Conservation (phyloP, 1,284 basidiomycete species). For the Mrakiaceae sp. region DNA sequence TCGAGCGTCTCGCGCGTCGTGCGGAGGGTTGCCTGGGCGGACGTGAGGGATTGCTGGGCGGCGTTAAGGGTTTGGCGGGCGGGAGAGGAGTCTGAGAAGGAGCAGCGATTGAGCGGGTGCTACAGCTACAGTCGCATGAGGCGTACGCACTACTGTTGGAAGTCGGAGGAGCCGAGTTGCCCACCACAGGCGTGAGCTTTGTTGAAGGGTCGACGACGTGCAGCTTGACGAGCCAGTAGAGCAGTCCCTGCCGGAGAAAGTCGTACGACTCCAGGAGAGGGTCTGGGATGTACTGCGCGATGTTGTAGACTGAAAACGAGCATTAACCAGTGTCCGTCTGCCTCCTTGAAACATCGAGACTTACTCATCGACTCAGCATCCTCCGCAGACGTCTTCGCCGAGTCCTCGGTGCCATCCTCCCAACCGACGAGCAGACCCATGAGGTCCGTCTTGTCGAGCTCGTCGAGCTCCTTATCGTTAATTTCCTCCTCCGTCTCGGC, state of each 20-base stretch:
- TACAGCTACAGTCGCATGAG: background rate
- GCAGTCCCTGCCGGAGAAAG: conserved; percentile 49
- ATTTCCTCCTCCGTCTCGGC: conserved; percentile 36
- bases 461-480: conserved; percentile 46
- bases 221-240: conserved; percentile 55
- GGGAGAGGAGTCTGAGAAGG: conserved; percentile 21
- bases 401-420: conserved; percentile 45
- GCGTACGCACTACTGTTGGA: conserved; percentile 3
- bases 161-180: conserved; percentile 15
- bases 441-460: conserved; percentile 58
- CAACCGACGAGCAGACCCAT: conserved; percentile 61
- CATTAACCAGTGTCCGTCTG: conserved; percentile 19
- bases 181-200: conserved; percentile 12
- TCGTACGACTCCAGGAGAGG: conserved; percentile 64
- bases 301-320: conserved; percentile 53
- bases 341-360: conserved; percentile 27
- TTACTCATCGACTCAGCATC: conserved; percentile 43
- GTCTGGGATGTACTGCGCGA: conserved; percentile 80
- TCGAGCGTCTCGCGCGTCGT: conserved; percentile 24
- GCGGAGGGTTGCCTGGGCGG: conserved; percentile 22
- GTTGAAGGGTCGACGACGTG: conserved; percentile 44
- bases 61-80: conserved; percentile 35
- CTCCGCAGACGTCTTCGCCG: conserved; percentile 21
- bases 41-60: conserved; percentile 38
- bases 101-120: conserved; percentile 25